Percentiles rank a stretch among this genome's conserved stretches.
Conservation (phyloP, 148 eudicot genomes). For the Arctostaphylos glauca region DNA sequence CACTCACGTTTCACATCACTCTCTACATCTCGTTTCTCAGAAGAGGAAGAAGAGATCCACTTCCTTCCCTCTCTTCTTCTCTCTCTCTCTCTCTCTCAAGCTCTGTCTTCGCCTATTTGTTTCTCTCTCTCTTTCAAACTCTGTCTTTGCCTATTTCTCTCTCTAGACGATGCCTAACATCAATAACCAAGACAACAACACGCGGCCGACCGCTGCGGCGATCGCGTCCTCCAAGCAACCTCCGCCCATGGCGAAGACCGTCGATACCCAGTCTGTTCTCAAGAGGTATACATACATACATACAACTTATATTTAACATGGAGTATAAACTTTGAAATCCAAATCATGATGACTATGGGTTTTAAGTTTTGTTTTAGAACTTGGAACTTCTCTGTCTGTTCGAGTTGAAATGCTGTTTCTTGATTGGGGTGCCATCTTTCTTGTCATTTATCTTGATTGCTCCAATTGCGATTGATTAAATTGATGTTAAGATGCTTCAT, state of each 20-base stretch:
- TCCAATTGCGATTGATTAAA: too few relatives aligned
- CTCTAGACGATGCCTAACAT: constrained; percentile 40
- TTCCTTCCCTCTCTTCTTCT: background rate
- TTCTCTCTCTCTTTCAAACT: too few relatives aligned
- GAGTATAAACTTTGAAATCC: background rate
- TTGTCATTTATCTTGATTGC: too few relatives aligned
- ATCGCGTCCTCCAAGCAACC: constrained; percentile 47
- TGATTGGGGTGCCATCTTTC: too few relatives aligned
- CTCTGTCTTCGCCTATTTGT: too few relatives aligned
- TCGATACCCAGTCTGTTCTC: constrained; percentile 82
- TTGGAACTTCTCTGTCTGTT: too few relatives aligned
- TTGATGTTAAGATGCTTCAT: too few relatives aligned
- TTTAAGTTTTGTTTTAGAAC: too few relatives aligned
- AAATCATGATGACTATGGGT: background rate
- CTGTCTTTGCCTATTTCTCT: background rate
- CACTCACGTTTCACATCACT: background rate
- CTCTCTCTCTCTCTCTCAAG: too few relatives aligned
- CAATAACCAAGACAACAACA: constrained; percentile 43
- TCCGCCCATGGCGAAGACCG: constrained; percentile 39
- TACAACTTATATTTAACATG: background rate
- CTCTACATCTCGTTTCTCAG: background rate
- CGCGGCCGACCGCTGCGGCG: constrained; percentile 31
- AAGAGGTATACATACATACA: constrained; percentile 49
- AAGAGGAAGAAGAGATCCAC: background rate
- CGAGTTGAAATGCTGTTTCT: too few relatives aligned